Conservation (phyloP, 2,329 filamentous ascomycete genomes). For the Claviceps arundinis region DNA sequence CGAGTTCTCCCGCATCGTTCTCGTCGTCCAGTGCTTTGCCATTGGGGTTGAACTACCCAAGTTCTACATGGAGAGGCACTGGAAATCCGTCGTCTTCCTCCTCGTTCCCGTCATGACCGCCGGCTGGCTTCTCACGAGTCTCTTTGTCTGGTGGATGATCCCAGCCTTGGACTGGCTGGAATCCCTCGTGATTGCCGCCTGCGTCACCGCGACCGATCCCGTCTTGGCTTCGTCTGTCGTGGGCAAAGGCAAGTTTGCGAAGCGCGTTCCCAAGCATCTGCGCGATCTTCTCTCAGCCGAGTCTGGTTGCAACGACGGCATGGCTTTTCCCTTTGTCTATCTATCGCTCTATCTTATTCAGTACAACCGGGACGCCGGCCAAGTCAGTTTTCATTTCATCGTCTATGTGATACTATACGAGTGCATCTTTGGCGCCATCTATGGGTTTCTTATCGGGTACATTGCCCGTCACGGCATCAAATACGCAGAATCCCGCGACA, state of each 20-base stretch:
- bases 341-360: slow-evolving; percentile 80
- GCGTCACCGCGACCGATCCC: slow-evolving; percentile 93
- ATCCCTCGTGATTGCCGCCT: slow-evolving; percentile 74
- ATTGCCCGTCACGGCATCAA: slow-evolving; percentile 83
- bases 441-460: slow-evolving; percentile 79
- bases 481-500: slow-evolving; percentile 65
- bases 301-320: slow-evolving; percentile 97
- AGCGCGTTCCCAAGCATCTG: slow-evolving; percentile 93
- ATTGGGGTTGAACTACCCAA: slow-evolving; percentile 83
- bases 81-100: slow-evolving; percentile 79
- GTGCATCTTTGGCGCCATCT: slow-evolving; percentile 83
- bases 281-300: slow-evolving; percentile 90
- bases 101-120: slow-evolving; percentile 95
- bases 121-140: slow-evolving; percentile 83
- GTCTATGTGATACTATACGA: slow-evolving; percentile 87
- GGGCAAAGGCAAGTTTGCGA: slow-evolving; percentile 97
- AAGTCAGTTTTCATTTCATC: slow-evolving; percentile 76
- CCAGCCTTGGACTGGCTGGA: slow-evolving; percentile 75
- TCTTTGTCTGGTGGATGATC: slow-evolving; percentile 90
- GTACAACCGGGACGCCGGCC: slow-evolving; percentile 53
- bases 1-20: slow-evolving; percentile 78
- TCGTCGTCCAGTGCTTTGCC: slow-evolving; percentile 87
- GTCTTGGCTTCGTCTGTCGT: slow-evolving; percentile 95
- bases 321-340: slow-evolving; percentile 98
- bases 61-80: slow-evolving; percentile 96